Evolutionary conservation across 73 alveolate species (phyloP).

Genomic region (Paramecium primaurelia): DNA sequence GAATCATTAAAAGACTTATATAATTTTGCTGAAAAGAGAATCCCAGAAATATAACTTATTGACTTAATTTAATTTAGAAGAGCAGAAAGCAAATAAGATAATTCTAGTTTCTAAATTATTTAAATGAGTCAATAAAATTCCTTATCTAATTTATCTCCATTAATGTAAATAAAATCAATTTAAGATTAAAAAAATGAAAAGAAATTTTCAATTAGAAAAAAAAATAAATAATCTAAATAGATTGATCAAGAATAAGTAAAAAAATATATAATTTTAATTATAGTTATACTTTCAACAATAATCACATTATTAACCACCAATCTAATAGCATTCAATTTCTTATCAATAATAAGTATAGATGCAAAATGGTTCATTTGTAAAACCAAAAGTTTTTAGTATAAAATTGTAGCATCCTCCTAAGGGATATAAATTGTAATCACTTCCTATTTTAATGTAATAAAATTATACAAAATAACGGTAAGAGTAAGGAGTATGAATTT

Average conservation of each 20-base stretch:
- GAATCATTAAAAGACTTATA: neutral
- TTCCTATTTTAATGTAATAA: constrained; percentile 43
- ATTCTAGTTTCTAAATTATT: neutral
- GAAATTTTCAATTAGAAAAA: neutral
- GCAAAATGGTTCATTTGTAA: constrained; percentile 17
- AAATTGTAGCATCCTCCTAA: constrained; percentile 9
- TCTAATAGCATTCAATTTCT: neutral
- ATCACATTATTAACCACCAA: neutral
- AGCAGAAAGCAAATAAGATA: neutral
- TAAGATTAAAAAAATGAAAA: neutral
- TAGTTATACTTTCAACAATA: neutral
- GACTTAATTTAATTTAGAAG: neutral
- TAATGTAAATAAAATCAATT: neutral
- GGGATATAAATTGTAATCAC: constrained; percentile 11
- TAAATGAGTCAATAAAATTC: neutral
- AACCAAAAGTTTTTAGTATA: constrained; percentile 32
- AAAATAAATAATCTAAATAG: neutral
- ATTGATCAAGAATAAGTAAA: neutral
- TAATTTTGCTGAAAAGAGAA: neutral
- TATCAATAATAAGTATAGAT: neutral
- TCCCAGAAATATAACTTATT: neutral
- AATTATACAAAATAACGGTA: constrained; percentile 22
- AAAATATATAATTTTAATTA: neutral
- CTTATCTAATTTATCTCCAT: neutral
- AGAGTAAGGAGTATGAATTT: neutral